Percentiles rank a stretch among this genome's conserved stretches.
Evolutionary conservation across 352 stramenopile species (phyloP).

Genomic region (Pythium periplocum): DNA sequence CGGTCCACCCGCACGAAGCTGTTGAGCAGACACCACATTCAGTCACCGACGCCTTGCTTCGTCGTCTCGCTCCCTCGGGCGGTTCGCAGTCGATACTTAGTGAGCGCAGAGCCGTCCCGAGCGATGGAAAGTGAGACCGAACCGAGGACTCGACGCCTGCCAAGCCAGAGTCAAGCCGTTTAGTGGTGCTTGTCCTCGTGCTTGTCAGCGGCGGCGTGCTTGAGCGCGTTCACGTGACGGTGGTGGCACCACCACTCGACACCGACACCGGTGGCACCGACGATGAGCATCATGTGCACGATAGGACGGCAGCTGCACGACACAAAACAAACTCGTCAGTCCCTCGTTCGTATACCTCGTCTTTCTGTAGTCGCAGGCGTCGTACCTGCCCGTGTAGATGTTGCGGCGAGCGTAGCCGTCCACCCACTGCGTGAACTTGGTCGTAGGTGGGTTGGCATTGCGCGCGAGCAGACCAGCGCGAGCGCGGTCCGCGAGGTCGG

Average conservation of each 20-base stretch:
- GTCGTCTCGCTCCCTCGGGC: no score
- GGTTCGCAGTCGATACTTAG: no score
- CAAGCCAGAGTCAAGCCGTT: constrained; percentile 2
- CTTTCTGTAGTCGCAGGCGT: background rate
- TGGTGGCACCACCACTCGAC: constrained; percentile 70
- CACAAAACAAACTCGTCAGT: constrained; percentile 3
- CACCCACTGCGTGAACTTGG: constrained; percentile 62
- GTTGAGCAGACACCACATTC: no score
- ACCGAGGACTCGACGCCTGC: no score
- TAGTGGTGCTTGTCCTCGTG: constrained; percentile 34
- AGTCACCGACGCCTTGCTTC: no score
- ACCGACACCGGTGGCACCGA: constrained; percentile 42
- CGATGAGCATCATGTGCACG: constrained; percentile 73
- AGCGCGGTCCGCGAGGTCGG: constrained; percentile 57
- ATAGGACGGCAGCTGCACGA: constrained; percentile 48
- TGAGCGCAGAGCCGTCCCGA: no score
- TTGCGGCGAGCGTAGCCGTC: constrained; percentile 70
- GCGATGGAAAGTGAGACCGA: no score
- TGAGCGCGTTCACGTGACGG: constrained; percentile 37
- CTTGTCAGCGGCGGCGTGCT: constrained; percentile 37
- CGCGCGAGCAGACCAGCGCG: constrained; percentile 61
- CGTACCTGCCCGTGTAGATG: constrained; percentile 64
- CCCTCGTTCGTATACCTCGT: background rate
- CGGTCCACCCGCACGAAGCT: no score
- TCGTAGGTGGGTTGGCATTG: constrained; percentile 38